Conservation (phyloP, 1,284 basidiomycete genomes). For the Sphagnurus paluster region DNA sequence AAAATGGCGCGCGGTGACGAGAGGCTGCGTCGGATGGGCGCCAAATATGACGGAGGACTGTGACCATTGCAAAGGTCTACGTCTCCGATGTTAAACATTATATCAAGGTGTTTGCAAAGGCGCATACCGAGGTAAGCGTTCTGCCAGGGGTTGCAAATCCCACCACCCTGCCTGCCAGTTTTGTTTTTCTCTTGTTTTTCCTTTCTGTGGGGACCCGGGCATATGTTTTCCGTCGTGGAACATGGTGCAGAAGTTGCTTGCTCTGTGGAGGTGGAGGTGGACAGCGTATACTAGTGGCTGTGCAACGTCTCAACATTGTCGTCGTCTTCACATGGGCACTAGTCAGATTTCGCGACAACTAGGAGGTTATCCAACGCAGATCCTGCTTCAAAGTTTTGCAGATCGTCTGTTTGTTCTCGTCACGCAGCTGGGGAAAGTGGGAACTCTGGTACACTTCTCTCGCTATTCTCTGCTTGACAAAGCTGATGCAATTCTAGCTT, state of each 20-base stretch:
- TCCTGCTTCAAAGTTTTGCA: conserved; percentile 75
- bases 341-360: conserved; percentile 48
- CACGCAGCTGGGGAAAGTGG: conserved; percentile 87
- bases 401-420: conserved; percentile 82
- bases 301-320: conserved; percentile 4
- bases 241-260: conserved; percentile 17
- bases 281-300: conserved; percentile 11
- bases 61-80: conserved; percentile 71
- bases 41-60: conserved; percentile 66
- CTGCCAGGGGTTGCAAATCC: conserved; percentile 63
- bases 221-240: conserved; percentile 28
- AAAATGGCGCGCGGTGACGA: conserved; percentile 63
- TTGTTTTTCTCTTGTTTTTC: conserved; percentile 54
- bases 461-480: conserved; percentile 4
- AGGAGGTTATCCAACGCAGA: conserved; percentile 64
- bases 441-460: conserved; percentile 63
- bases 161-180: conserved; percentile 70
- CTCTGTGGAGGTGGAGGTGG: background rate
- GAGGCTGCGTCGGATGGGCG: conserved; percentile 58
- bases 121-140: conserved; percentile 54
- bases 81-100: conserved; percentile 8
- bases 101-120: background rate
- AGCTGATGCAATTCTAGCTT: conserved; percentile 49
- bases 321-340: conserved; percentile 13
- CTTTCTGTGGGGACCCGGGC: conserved; percentile 48